A percentile compares a stretch with the other conserved stretches of the same genome.
Conservation (phyloP, 805 yeast genomes). For the Alloascoidea hylecoeti region DNA sequence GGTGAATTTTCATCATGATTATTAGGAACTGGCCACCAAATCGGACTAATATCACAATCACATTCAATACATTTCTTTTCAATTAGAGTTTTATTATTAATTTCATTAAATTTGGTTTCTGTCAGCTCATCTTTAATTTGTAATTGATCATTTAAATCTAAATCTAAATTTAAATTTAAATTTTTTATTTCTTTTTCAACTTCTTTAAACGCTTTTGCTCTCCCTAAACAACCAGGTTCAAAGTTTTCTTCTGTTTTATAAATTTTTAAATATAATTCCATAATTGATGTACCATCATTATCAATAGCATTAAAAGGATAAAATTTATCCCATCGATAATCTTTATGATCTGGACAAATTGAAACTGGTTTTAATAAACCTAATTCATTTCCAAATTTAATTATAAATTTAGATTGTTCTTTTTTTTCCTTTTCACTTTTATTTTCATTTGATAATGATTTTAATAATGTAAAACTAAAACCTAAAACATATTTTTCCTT, state of each 20-base stretch:
- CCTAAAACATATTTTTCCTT: constrained; percentile 33
- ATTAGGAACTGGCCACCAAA: neutral
- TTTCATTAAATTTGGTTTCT: neutral
- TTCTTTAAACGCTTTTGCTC: neutral
- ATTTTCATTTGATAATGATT: constrained; percentile 13
- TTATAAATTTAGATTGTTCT: constrained; percentile 10
- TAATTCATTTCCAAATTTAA: constrained; percentile 2
- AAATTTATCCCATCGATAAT: neutral
- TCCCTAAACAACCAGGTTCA: neutral
- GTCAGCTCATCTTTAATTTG: neutral
- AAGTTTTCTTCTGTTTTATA: neutral
- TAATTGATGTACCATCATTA: neutral
- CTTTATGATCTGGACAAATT: neutral
- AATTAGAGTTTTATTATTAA: neutral
- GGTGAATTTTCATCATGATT: too few species aligned
- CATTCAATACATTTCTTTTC: neutral
- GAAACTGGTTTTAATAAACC: neutral
- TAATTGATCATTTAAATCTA: neutral
- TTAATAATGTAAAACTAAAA: constrained; percentile 24
- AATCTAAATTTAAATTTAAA: neutral
- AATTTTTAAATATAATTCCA: neutral
- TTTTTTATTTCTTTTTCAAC: neutral
- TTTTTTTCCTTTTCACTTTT: too few species aligned
- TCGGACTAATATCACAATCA: neutral
- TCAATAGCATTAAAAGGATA: neutral